Percentiles rank a stretch among this genome's conserved stretches.
Evolutionary conservation across 1,139 yeast genomes (phyloP).

Genomic region (Nakaseomyces nivariensis): DNA sequence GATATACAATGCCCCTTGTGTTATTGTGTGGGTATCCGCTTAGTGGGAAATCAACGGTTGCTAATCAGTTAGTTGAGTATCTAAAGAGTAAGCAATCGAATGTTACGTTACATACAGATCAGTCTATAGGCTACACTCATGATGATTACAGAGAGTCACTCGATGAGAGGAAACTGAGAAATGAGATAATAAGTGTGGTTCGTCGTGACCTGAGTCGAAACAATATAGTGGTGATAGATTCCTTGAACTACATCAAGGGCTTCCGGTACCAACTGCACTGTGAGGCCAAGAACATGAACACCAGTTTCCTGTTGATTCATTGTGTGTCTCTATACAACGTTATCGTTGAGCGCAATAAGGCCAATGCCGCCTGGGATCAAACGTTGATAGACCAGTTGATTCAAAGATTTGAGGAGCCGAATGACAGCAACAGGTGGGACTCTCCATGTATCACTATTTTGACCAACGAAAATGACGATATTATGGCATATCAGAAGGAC

Average conservation of each 20-base stretch:
- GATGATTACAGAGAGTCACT: constrained; percentile 56
- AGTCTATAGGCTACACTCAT: constrained; percentile 43
- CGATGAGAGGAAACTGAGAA: constrained; percentile 73
- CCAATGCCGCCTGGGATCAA: constrained; percentile 47
- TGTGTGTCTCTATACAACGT: constrained; percentile 56
- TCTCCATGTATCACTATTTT: constrained; percentile 46
- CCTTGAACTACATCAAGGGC: constrained; percentile 87
- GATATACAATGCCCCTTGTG: constrained; percentile 64
- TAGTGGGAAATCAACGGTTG: constrained; percentile 75
- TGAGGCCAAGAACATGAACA: constrained; percentile 65
- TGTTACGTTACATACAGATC: constrained; percentile 69
- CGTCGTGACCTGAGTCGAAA: constrained; percentile 64
- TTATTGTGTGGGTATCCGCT: constrained; percentile 78
- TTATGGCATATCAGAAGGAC: neutral
- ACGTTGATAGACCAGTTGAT: constrained; percentile 58
- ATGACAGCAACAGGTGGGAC: constrained; percentile 82
- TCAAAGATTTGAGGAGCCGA: constrained; percentile 92
- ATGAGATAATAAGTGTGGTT: constrained; percentile 79
- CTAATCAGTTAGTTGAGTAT: constrained; percentile 40
- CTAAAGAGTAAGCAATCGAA: constrained; percentile 36
- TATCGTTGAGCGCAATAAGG: constrained; percentile 54
- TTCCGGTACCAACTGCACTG: constrained; percentile 89
- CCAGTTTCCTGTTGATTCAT: constrained; percentile 78
- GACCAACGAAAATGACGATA: constrained; percentile 24
- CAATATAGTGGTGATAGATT: constrained; percentile 73